These are phyloP conservation scores for Trichoderma gamsii DNA, from an alignment of 495 filamentous ascomycete species.

Conservation along the genomic window DNA sequence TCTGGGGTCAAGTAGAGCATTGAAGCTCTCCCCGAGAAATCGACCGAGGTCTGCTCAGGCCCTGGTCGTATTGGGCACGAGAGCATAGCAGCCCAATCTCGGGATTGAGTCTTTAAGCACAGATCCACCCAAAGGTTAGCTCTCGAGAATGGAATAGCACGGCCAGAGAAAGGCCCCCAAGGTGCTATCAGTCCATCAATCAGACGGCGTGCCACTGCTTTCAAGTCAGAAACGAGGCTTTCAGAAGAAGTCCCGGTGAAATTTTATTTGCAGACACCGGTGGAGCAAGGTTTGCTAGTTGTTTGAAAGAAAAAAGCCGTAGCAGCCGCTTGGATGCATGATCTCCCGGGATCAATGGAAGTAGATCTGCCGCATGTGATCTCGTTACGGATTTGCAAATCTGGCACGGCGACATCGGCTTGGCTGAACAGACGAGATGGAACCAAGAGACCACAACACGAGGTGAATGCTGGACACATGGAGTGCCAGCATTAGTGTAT, in stretches of 20 bases:
- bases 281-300: constrained; percentile 2
- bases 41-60: neutral
- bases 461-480: neutral
- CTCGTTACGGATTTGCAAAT: too few relatives aligned
- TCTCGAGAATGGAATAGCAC: neutral
- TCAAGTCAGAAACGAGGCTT: neutral
- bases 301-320: neutral
- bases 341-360: too few relatives aligned
- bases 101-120: neutral
- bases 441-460: neutral
- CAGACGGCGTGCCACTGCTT: neutral
- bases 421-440: too few relatives aligned
- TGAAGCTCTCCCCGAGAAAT: neutral
- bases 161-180: neutral
- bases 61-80: neutral
- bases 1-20: neutral
- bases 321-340: neutral
- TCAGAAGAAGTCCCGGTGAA: neutral
- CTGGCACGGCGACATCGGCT: too few relatives aligned
- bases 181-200: neutral
- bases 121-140: neutral
- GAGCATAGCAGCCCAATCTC: neutral
- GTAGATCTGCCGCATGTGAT: too few relatives aligned
- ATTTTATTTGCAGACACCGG: neutral
- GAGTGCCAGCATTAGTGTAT: neutral